Evolutionary conservation across 495 filamentous ascomycete genomes (phyloP), one percentile per base, ranked within the genome.

Genomic region (Glarea lozoyensis): DNA sequence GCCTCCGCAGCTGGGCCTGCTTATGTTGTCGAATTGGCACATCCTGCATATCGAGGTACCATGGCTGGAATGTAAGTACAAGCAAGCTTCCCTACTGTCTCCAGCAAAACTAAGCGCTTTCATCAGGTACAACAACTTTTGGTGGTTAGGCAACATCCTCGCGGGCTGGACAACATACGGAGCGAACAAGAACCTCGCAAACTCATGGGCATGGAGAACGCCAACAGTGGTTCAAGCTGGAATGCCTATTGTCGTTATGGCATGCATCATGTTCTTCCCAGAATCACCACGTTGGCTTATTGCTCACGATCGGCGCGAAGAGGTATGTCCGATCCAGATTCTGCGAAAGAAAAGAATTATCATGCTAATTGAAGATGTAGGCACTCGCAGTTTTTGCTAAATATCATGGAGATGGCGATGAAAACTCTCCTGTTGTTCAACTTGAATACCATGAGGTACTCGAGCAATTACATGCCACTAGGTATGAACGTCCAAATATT

Each of bases 1-100:
- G 69, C 70, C 31, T 70, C 74, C 32, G 72, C 79, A n/a, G 82
- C 82, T 7, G 83, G 78, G 0, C 85, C 84, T 0, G 71, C 76
- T 9, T 88, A 86, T 48, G 78, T 85, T 24, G 75, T 78, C 1
- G 85, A 88, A 58, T 78, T 86, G 53, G 73, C 79, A 9, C 83
- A 87, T 47, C 83, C 84, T 2, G 72, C 73, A 9, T 83, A 76
- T 54, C 76, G 84, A 43, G 81, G 80, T 5, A 72, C 77, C 11
- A 60, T 88, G 25, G 76, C 75, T n/a, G 78, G 67, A 18, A 64
- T 81, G 47, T 76, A n/a, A n/a, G n/a, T n/a, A n/a, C n/a, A n/a
- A n/a, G n/a, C n/a, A n/a, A n/a, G n/a, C n/a, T n/a, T n/a, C n/a
- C n/a, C n/a, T n/a, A n/a, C n/a, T n/a, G n/a, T n/a, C n/a, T n/a